These are phyloP conservation scores for Euryodendron excelsum DNA, from an alignment of 148 eudicot species.

Conservation along the genomic window DNA sequence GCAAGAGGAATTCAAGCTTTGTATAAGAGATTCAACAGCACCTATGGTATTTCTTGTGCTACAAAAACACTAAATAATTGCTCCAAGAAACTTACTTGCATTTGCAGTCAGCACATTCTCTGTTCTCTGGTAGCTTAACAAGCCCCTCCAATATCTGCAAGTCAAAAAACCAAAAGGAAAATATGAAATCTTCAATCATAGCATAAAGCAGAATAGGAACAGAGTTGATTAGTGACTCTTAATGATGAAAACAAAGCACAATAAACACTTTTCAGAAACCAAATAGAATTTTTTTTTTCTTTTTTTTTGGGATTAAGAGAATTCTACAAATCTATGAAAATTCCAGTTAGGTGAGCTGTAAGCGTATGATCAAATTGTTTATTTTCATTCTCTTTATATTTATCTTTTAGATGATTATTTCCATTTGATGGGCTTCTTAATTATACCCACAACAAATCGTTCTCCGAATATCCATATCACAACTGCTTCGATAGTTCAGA, in stretches of 20 bases:
- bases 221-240: not conserved
- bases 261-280: not conserved
- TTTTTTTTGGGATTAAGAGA: too few relatives aligned
- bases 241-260: not conserved
- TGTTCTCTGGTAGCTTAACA: conserved; percentile 67
- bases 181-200: too few relatives aligned
- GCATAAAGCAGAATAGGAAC: too few relatives aligned
- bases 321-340: not conserved
- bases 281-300: not conserved
- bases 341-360: too few relatives aligned
- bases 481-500: too few relatives aligned
- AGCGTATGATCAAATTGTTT: not conserved
- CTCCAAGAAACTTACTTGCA: conserved; percentile 44
- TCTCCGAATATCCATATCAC: too few relatives aligned
- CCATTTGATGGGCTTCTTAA: too few relatives aligned
- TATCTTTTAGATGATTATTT: too few relatives aligned
- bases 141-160: conserved; percentile 72
- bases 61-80: not conserved
- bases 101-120: conserved; percentile 83
- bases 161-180: not conserved
- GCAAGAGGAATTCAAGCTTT: conserved; percentile 5
- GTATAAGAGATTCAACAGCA: not conserved
- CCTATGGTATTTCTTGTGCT: not conserved
- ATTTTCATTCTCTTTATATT: not conserved
- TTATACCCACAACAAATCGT: not conserved